Evolutionary conservation across 805 yeast genomes (phyloP), one percentile per base, ranked within the genome.

Genomic region (Metschnikowia chrysomelidarum): DNA sequence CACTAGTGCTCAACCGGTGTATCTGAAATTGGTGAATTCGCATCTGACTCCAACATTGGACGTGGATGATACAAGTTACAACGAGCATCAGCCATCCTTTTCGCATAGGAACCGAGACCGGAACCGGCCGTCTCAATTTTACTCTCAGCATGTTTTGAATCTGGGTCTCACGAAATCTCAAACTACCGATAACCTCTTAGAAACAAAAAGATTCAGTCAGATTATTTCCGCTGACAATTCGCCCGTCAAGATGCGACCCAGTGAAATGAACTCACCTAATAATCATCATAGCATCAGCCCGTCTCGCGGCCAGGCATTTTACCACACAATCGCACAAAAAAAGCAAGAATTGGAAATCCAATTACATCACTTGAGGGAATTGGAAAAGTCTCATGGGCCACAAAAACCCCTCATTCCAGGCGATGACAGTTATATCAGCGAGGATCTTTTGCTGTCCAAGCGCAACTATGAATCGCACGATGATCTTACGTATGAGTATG

Each of bases 311-410:
- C 59, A 60, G 27, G 68, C 61, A 24, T 41, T 47, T 34, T 32
- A 34, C 23, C 41, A 39, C 23, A 36, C 37, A 5, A 54, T 67
- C 21, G 51, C 59, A 2, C 46, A 48, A 24, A 64, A 61, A 44
- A 57, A 61, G 36, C 67, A 60, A 26, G 68, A 62, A 45, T 56
- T 67, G 30, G 71, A 67, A 42, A 30, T 57, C 46, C 71, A 66
- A 43, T 51, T 67, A 27, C 56, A 57, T 24, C 60, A 58, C 22
- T 51, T 64, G 38, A 57, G 52, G 29, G 50, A 54, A 19, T 49
- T 63, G 46, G 67, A 64, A 39, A 50, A 40, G 11, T 29, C 36
- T 6, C 49, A 45, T 16, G 20, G 29, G 28, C 41, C 33, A 21
- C 40, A 30, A 24, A 31, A 29, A 13, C 36, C 14, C 5, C 26